Conservation (phyloP, 768 basidiomycete species). For the Suillus placidus region DNA sequence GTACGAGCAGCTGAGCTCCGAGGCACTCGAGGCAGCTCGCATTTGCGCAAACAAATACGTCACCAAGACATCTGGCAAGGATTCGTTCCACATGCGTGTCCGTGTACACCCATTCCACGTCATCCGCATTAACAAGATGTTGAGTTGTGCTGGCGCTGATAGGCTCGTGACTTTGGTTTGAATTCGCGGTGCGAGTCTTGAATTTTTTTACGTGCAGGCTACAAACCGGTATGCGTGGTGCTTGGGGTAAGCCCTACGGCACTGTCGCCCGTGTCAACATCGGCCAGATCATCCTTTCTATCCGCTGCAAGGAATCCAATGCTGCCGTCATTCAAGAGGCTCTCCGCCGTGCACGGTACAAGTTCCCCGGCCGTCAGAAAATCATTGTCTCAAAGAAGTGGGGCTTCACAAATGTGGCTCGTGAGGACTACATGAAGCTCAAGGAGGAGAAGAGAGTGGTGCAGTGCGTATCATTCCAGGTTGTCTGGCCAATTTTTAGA, state of each 20-base stretch:
- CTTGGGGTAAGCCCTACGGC: conserved; percentile 99
- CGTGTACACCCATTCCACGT: conserved; percentile 99
- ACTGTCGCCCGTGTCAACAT: conserved; percentile 98
- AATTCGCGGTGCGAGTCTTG: background rate
- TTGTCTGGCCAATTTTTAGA: background rate
- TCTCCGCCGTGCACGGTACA: conserved; percentile 97
- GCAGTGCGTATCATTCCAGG: conserved; percentile 59
- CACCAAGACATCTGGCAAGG: conserved; percentile 97
- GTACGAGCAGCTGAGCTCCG: conserved; percentile 95
- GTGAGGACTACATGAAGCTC: conserved; percentile 85
- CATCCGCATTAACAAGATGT: conserved; percentile 99
- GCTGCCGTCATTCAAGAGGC: conserved; percentile 94
- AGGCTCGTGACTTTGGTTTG: conserved; percentile 53
- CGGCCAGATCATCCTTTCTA: conserved; percentile 91
- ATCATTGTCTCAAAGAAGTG: conserved; percentile 98
- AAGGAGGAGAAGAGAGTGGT: conserved; percentile 91
- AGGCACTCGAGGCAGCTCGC: conserved; percentile 97
- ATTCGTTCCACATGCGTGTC: conserved; percentile 98
- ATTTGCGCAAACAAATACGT: conserved; percentile 99
- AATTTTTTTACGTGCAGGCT: conserved; percentile 51
- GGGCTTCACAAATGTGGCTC: conserved; percentile 96
- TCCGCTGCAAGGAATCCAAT: conserved; percentile 91
- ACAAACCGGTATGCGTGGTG: conserved; percentile 98
- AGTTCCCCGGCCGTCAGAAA: conserved; percentile 98
- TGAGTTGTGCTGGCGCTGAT: conserved; percentile 99